Evolutionary conservation across 2,329 filamentous ascomycete species (phyloP).

Genomic region (Exophiala lecanii-corni): DNA sequence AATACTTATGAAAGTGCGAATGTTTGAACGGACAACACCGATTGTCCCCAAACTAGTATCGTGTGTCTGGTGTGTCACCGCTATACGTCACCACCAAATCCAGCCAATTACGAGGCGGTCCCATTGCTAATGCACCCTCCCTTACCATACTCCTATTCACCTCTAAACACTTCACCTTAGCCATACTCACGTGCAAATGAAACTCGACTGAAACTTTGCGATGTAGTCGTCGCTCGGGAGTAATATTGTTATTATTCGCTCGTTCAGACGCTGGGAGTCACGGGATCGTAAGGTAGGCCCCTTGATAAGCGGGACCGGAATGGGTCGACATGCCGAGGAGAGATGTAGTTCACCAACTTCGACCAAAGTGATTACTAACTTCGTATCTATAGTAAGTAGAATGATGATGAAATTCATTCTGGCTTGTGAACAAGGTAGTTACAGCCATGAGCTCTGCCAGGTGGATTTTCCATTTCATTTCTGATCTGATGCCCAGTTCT

Average conservation of each 20-base stretch:
- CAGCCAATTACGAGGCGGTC: not conserved
- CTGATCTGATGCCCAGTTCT: too few relatives aligned
- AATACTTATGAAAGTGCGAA: constrained; percentile 1
- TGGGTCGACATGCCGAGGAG: too few relatives aligned
- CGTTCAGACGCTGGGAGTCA: not conserved
- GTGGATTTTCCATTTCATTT: too few relatives aligned
- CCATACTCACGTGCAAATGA: not conserved
- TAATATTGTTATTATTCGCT: not conserved
- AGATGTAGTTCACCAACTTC: too few relatives aligned
- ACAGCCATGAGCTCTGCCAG: too few relatives aligned
- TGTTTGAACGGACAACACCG: not conserved
- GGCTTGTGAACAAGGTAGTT: too few relatives aligned
- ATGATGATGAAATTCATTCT: too few relatives aligned
- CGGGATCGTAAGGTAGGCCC: not conserved
- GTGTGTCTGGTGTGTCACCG: not conserved
- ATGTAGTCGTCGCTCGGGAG: not conserved
- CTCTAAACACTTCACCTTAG: not conserved
- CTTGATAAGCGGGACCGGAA: not conserved
- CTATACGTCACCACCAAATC: constrained; percentile 2
- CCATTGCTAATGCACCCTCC: not conserved
- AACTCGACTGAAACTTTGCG: not conserved
- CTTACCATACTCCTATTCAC: not conserved
- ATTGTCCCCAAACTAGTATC: not conserved
- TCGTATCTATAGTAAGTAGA: too few relatives aligned
- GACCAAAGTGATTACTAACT: too few relatives aligned